phyloP scores from a whole-genome alignment of 139 green algal genomes.

The Tetraselmis chui region DNA sequence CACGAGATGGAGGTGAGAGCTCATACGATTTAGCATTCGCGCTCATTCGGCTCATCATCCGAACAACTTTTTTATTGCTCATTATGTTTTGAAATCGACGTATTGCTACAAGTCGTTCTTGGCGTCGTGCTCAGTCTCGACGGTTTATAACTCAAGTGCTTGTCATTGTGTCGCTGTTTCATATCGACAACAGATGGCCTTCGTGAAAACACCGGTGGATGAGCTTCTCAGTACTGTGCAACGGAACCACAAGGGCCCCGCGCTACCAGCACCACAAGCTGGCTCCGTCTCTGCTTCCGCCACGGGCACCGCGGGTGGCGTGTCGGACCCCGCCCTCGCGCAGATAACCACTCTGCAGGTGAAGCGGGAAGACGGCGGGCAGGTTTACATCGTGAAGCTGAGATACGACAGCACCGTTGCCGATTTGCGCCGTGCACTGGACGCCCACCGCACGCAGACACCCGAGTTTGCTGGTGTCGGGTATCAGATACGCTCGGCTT shows the following conservation, averaged over 20 bases:
- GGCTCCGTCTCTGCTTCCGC: background rate
- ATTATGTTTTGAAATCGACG: too few species aligned
- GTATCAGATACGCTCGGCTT: constrained; percentile 8
- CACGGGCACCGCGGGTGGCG: too few species aligned
- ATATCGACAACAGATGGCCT: background rate
- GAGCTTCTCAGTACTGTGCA: background rate
- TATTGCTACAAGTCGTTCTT: too few species aligned
- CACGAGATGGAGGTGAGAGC: background rate
- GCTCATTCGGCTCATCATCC: too few species aligned
- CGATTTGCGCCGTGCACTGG: constrained; percentile 1
- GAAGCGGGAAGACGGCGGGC: constrained; percentile 5
- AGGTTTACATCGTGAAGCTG: constrained; percentile 11
- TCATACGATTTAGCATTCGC: too few species aligned
- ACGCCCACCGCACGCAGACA: background rate
- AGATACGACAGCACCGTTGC: background rate
- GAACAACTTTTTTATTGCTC: too few species aligned
- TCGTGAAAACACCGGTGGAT: background rate
- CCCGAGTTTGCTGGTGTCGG: background rate
- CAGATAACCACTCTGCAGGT: constrained; percentile 2
- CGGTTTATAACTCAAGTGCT: too few species aligned
- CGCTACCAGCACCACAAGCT: background rate
- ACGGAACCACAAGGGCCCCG: background rate
- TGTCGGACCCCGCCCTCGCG: too few species aligned
- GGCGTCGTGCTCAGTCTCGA: too few species aligned
- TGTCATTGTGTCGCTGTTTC: too few species aligned